A percentile compares a stretch with the other conserved stretches of the same genome.
These are phyloP conservation scores for Gracilaria domingensis DNA, from an alignment of 23 red algal species.

Conservation along the genomic window DNA sequence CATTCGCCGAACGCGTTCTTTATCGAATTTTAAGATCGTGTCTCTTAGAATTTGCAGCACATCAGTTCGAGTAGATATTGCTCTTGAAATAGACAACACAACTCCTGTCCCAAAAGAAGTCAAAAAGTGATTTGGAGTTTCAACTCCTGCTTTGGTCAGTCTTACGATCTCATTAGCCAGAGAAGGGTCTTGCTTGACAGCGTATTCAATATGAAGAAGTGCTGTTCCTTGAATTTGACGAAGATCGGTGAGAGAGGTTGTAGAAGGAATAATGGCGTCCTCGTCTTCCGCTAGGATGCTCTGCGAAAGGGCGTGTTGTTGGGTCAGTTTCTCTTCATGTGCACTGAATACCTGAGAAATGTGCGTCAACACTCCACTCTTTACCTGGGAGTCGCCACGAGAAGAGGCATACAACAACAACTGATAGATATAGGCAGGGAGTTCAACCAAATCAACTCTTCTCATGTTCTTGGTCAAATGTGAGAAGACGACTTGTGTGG, in stretches of 20 bases:
- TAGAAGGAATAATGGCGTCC: constrained; percentile 54
- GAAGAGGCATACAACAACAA: constrained; percentile 61
- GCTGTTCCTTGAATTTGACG: constrained; percentile 71
- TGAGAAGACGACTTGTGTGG: constrained; percentile 19
- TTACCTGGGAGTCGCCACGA: constrained; percentile 37
- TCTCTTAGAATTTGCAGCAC: constrained; percentile 55
- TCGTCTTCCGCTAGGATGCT: constrained; percentile 64
- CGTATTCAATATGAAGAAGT: constrained; percentile 68
- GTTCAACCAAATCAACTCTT: constrained; percentile 48
- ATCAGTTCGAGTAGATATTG: constrained; percentile 35
- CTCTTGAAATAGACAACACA: constrained; percentile 38
- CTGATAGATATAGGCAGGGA: constrained; percentile 69
- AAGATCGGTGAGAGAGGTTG: constrained; percentile 46
- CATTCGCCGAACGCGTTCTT: constrained; percentile 33
- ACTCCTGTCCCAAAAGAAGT: constrained; percentile 65
- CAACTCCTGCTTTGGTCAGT: constrained; percentile 54
- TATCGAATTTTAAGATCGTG: constrained; percentile 41
- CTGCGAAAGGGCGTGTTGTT: constrained; percentile 40
- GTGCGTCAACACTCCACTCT: constrained; percentile 46
- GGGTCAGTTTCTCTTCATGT: constrained; percentile 50
- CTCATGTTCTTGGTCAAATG: constrained; percentile 40
- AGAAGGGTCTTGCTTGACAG: constrained; percentile 65
- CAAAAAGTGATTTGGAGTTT: constrained; percentile 56
- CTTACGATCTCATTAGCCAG: constrained; percentile 52
- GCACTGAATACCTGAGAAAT: constrained; percentile 49